Conservation (phyloP, 1,284 basidiomycete species). For the Cryptococcus sp. region DNA sequence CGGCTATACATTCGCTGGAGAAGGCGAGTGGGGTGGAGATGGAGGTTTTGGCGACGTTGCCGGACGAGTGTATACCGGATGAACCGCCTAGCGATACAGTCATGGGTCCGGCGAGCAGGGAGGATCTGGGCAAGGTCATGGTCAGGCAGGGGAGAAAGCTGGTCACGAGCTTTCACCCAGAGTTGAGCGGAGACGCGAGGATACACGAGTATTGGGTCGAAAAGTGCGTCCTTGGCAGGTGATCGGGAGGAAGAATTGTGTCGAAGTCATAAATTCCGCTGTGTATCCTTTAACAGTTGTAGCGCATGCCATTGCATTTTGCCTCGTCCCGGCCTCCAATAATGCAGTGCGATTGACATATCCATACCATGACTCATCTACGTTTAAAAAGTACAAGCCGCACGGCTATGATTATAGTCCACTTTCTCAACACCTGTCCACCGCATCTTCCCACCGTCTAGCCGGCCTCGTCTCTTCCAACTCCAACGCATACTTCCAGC, state of each 20-base stretch:
- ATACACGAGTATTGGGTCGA: slow-evolving; percentile 64
- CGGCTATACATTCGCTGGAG: slow-evolving; percentile 48
- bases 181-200: slow-evolving; percentile 77
- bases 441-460: slow-evolving; percentile 30
- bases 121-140: slow-evolving; percentile 70
- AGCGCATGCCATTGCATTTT: too few species aligned
- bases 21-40: slow-evolving; percentile 45
- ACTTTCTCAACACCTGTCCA: slow-evolving; percentile 31
- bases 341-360: too few species aligned
- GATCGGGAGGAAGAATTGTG: too few species aligned
- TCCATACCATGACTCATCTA: too few species aligned
- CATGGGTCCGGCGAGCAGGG: slow-evolving; percentile 33
- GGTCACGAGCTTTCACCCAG: slow-evolving; percentile 90
- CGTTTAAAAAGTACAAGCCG: too few species aligned
- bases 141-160: slow-evolving; percentile 77
- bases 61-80: slow-evolving; percentile 54
- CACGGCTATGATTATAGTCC: too few species aligned
- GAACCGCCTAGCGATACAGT: slow-evolving; percentile 36
- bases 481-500: slow-evolving; percentile 63
- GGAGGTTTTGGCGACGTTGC: slow-evolving; percentile 66
- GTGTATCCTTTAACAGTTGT: too few species aligned
- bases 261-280: too few species aligned
- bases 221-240: slow-evolving; percentile 33
- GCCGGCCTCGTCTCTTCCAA: slow-evolving; percentile 56
- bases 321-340: too few species aligned